These are phyloP conservation scores for Secale cereale DNA, from an alignment of 176 grass and related monocot species.

Conservation along the genomic window DNA sequence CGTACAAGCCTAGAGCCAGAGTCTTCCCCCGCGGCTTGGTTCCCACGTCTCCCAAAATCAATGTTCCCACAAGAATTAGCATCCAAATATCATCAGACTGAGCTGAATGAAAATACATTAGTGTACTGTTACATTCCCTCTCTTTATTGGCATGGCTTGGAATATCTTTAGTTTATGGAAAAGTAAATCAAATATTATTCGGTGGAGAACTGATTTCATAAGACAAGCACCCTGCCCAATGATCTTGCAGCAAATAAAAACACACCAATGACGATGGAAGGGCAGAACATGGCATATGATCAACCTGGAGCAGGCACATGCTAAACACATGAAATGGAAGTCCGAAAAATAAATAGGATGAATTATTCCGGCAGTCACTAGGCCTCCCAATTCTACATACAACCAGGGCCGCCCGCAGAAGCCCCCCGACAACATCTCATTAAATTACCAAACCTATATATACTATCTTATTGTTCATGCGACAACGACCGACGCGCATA, in stretches of 20 bases:
- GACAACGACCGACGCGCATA: neutral
- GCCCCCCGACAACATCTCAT: slow-evolving; percentile 9
- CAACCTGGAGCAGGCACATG: too few species aligned
- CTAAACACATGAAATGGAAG: too few species aligned
- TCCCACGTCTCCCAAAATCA: neutral
- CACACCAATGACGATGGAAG: neutral
- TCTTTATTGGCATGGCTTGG: neutral
- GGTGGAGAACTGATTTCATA: too few species aligned
- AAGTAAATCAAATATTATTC: neutral
- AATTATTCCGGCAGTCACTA: neutral
- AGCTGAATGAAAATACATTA: neutral
- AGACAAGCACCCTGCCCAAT: neutral
- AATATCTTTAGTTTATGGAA: neutral
- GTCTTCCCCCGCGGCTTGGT: neutral
- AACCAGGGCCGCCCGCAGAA: neutral
- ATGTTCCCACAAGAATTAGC: neutral
- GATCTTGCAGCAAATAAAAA: neutral
- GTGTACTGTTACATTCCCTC: neutral
- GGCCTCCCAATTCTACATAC: slow-evolving; percentile 37
- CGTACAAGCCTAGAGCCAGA: neutral
- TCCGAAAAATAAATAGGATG: neutral
- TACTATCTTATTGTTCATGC: slow-evolving; percentile 36
- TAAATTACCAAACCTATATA: slow-evolving; percentile 32
- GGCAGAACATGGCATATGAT: neutral
- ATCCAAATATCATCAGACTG: neutral